phyloP scores from a whole-genome alignment of 2,329 filamentous ascomycete species.

The Xylaria sp. region DNA sequence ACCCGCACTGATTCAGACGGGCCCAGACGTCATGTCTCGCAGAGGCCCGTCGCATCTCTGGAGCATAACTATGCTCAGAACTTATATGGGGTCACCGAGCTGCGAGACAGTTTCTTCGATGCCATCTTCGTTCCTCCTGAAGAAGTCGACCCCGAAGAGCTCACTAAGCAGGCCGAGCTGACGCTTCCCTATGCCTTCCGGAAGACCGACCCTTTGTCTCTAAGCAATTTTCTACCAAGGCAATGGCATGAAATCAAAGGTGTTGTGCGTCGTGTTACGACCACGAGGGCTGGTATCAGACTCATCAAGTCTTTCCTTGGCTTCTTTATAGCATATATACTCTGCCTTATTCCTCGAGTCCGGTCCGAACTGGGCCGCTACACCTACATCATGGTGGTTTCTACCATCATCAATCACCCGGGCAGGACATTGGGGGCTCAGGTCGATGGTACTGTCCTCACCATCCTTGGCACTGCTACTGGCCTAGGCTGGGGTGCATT shows the following conservation, averaged over 20 bases:
- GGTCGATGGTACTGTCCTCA: conserved; percentile 57
- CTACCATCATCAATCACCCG: conserved; percentile 60
- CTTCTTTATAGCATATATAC: conserved; percentile 58
- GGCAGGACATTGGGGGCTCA: conserved; percentile 59
- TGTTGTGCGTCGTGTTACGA: conserved; percentile 45
- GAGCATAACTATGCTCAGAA: conserved; percentile 40
- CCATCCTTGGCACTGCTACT: conserved; percentile 54
- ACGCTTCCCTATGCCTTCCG: conserved; percentile 52
- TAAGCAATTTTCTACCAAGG: conserved; percentile 49
- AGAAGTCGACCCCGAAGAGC: conserved; percentile 41
- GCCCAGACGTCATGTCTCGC: conserved; percentile 11
- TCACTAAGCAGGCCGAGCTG: conserved; percentile 45
- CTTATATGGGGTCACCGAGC: conserved; percentile 48
- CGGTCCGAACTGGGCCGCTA: conserved; percentile 56
- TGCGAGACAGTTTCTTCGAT: conserved; percentile 52
- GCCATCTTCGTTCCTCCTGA: conserved; percentile 50
- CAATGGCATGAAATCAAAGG: conserved; percentile 50
- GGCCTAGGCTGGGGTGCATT: conserved; percentile 60
- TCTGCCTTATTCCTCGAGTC: conserved; percentile 55
- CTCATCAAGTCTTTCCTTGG: conserved; percentile 57
- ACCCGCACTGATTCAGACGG: conserved; percentile 27
- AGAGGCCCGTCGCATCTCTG: conserved; percentile 20
- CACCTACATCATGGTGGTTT: conserved; percentile 59
- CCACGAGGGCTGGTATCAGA: conserved; percentile 54
- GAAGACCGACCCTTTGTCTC: conserved; percentile 50